Percentiles rank a stretch among this genome's conserved stretches.
phyloP scores from a whole-genome alignment of 192 early-diverging fungal genomes.

The Allomyces javanicus region DNA sequence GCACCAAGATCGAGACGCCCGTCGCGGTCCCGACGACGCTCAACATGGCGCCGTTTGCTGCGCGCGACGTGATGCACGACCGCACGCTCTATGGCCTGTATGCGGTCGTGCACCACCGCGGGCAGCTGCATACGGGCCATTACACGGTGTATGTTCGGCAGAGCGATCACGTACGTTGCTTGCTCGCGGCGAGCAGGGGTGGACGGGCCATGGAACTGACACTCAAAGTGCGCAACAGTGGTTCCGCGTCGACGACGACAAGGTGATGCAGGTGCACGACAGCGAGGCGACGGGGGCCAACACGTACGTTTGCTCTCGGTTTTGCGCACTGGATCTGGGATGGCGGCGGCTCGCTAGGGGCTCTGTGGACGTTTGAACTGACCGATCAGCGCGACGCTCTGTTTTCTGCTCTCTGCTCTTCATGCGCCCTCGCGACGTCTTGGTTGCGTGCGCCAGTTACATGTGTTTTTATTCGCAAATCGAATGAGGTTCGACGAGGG shows the following conservation, averaged over 20 bases:
- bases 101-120: conserved; percentile 80
- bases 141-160: conserved; percentile 68
- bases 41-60: conserved; percentile 68
- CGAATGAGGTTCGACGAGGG: too few species aligned
- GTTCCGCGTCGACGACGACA: not conserved
- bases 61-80: conserved; percentile 21
- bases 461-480: not conserved
- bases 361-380: too few species aligned
- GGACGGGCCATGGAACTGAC: not conserved
- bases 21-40: conserved; percentile 64
- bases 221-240: not conserved
- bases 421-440: not conserved
- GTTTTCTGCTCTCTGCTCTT: too few species aligned
- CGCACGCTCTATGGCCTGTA: conserved; percentile 62
- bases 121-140: conserved; percentile 84
- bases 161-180: conserved; percentile 38
- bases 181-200: not conserved
- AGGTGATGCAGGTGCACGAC: not conserved
- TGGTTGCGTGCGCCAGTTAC: not conserved
- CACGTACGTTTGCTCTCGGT: not conserved
- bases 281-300: not conserved
- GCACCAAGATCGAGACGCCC: conserved; percentile 68
- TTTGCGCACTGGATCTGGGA: not conserved
- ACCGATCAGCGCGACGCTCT: too few species aligned
- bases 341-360: too few species aligned